Evolutionary conservation across 163 green algal species (phyloP).

Genomic region (Scenedesmus sp.): DNA sequence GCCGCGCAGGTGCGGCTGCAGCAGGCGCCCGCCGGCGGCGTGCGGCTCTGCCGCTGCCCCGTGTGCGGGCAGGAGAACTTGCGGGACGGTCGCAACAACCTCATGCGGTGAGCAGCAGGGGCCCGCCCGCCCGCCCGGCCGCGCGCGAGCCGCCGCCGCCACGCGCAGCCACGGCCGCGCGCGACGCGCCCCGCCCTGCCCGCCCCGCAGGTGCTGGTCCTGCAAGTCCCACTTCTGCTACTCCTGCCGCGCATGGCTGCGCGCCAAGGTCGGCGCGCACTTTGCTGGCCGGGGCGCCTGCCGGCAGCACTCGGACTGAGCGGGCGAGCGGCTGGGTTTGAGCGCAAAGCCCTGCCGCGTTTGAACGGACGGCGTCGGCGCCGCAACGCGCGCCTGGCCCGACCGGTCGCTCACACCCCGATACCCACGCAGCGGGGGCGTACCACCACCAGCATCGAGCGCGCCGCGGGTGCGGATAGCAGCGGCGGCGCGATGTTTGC

Average conservation of each 20-base stretch:
- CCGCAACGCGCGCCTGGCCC: too few species aligned
- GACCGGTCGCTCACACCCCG: too few species aligned
- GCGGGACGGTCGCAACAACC: constrained; percentile 53
- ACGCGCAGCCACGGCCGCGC: too few species aligned
- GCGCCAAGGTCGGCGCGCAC: constrained; percentile 41
- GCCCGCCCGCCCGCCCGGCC: neutral
- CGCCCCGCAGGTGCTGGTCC: constrained; percentile 45
- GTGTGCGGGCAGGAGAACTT: constrained; percentile 58
- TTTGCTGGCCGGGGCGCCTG: constrained; percentile 47
- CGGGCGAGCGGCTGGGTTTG: too few species aligned
- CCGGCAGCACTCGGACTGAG: constrained; percentile 59
- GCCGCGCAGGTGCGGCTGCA: neutral
- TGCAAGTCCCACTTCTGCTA: constrained; percentile 59
- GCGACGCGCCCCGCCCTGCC: too few species aligned
- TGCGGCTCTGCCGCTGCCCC: constrained; percentile 34
- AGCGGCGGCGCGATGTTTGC: too few species aligned
- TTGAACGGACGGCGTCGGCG: too few species aligned
- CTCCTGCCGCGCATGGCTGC: constrained; percentile 51
- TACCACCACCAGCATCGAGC: too few species aligned
- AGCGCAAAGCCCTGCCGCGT: too few species aligned
- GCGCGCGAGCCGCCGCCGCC: too few species aligned
- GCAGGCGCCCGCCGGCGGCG: neutral
- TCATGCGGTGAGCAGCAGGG: constrained; percentile 48
- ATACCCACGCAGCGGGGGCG: too few species aligned
- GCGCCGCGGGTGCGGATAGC: too few species aligned